A percentile compares a stretch with the other conserved stretches of the same genome.
phyloP scores from a whole-genome alignment of 768 basidiomycete genomes.

The Cubamyces sp. region DNA sequence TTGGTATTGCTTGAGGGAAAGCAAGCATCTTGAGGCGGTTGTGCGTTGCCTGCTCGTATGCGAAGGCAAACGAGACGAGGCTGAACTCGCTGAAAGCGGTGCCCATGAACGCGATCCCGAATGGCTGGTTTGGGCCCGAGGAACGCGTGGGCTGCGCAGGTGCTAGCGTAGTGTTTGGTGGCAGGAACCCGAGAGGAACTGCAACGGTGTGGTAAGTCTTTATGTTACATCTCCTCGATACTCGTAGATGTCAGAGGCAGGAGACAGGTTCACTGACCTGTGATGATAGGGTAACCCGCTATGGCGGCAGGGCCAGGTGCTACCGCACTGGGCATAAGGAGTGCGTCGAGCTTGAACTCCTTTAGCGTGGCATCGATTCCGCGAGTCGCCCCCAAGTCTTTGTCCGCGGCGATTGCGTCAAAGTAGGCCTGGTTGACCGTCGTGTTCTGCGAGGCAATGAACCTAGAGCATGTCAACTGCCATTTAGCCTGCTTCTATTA shows the following conservation, averaged over 20 bases:
- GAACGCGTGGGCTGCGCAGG: slow-evolving; percentile 27
- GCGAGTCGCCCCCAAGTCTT: slow-evolving; percentile 37
- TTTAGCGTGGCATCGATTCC: slow-evolving; percentile 41
- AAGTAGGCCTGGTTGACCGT: slow-evolving; percentile 36
- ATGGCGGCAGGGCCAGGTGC: slow-evolving; percentile 49
- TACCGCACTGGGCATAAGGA: slow-evolving; percentile 31
- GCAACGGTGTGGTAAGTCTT: not conserved
- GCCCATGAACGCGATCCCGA: slow-evolving; percentile 65
- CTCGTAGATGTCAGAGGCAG: not conserved
- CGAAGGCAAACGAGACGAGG: slow-evolving; percentile 61
- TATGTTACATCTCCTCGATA: not conserved
- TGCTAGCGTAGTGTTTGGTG: slow-evolving; percentile 48
- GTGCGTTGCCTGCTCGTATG: slow-evolving; percentile 54
- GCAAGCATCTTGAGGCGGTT: slow-evolving; percentile 35
- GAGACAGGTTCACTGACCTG: slow-evolving; percentile 44
- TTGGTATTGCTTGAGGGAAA: slow-evolving; percentile 37
- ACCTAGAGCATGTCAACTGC: slow-evolving; percentile 30
- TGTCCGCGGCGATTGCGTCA: slow-evolving; percentile 36
- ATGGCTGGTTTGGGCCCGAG: slow-evolving; percentile 28
- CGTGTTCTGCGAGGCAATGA: slow-evolving; percentile 35
- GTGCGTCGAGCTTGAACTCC: slow-evolving; percentile 37
- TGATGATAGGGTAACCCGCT: slow-evolving; percentile 68
- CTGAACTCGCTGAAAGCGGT: slow-evolving; percentile 63
- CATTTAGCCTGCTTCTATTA: not conserved
- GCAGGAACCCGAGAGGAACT: slow-evolving; percentile 66